phyloP scores from a whole-genome alignment of 139 green algal species.

The Chlamydomonas sp. region DNA sequence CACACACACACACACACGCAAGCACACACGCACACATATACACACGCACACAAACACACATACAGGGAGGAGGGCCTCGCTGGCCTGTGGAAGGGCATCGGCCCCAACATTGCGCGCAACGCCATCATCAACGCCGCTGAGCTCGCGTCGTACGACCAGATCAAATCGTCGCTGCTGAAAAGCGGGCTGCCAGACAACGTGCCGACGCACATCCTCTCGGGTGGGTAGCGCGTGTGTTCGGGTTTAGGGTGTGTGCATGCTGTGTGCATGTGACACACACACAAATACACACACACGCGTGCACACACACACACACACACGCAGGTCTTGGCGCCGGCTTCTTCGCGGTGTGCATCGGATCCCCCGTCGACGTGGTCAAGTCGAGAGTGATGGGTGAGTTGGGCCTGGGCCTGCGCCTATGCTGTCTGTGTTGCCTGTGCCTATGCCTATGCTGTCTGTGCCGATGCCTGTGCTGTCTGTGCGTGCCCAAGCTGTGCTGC shows the following conservation, averaged over 20 bases:
- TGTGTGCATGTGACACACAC: too few relatives aligned
- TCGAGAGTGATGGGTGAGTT: conserved; percentile 84
- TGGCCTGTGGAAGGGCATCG: conserved; percentile 89
- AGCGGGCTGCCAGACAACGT: conserved; percentile 65
- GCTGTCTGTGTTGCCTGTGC: neutral
- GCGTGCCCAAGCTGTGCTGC: too few relatives aligned
- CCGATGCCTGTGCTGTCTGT: neutral
- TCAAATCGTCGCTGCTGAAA: conserved; percentile 64
- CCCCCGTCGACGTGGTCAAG: conserved; percentile 97
- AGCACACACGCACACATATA: too few relatives aligned
- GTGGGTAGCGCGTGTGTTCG: conserved; percentile 17
- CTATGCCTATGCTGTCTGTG: neutral
- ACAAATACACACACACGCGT: too few relatives aligned
- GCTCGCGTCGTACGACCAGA: conserved; percentile 93
- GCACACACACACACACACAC: too few relatives aligned
- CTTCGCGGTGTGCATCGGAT: conserved; percentile 91
- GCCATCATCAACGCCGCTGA: conserved; percentile 97
- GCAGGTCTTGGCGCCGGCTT: too few relatives aligned
- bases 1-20: too few relatives aligned
- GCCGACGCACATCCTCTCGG: conserved; percentile 63
- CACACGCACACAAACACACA: too few relatives aligned
- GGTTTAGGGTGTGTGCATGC: conserved; percentile 87
- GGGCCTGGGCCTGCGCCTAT: neutral
- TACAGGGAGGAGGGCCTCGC: conserved; percentile 77
- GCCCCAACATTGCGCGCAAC: conserved; percentile 93